Percentiles rank a stretch among this genome's conserved stretches.
Conservation (phyloP, 345 rosid species). For the Eucalyptus sp. region DNA sequence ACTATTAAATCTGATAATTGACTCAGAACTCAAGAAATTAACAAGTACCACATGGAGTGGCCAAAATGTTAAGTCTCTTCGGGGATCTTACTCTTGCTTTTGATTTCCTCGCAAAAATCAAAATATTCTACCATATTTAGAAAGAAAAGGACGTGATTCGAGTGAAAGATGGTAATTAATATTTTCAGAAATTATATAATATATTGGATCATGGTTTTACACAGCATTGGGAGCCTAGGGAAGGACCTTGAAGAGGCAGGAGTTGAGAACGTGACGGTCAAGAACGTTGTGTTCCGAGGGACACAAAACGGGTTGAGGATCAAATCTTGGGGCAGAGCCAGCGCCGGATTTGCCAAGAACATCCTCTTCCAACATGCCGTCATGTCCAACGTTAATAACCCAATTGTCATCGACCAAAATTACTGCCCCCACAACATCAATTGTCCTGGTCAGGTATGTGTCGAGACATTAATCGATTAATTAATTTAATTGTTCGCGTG, state of each 20-base stretch:
- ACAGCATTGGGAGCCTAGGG: constrained; percentile 61
- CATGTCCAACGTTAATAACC: constrained; percentile 48
- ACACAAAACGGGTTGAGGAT: constrained; percentile 60
- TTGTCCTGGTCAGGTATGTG: constrained; percentile 14
- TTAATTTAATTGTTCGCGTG: not conserved
- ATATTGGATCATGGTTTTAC: not conserved
- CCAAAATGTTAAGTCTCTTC: not conserved
- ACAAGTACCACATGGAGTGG: not conserved
- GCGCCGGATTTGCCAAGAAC: constrained; percentile 43
- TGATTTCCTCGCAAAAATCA: not conserved
- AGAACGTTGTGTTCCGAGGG: constrained; percentile 11
- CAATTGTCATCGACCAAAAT: constrained; percentile 37
- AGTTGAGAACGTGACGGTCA: constrained; percentile 43
- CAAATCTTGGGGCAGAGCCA: constrained; percentile 59
- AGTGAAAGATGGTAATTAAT: not conserved
- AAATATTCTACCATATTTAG: not conserved
- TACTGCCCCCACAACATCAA: constrained; percentile 17
- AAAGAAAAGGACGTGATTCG: not conserved
- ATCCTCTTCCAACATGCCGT: constrained; percentile 36
- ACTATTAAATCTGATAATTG: not conserved
- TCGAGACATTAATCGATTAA: not conserved
- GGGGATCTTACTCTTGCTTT: not conserved
- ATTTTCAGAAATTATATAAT: not conserved
- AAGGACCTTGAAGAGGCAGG: constrained; percentile 29
- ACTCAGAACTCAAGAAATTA: not conserved